Conservation (phyloP, 768 basidiomycete genomes). For the Rhizopogon roseolus region DNA sequence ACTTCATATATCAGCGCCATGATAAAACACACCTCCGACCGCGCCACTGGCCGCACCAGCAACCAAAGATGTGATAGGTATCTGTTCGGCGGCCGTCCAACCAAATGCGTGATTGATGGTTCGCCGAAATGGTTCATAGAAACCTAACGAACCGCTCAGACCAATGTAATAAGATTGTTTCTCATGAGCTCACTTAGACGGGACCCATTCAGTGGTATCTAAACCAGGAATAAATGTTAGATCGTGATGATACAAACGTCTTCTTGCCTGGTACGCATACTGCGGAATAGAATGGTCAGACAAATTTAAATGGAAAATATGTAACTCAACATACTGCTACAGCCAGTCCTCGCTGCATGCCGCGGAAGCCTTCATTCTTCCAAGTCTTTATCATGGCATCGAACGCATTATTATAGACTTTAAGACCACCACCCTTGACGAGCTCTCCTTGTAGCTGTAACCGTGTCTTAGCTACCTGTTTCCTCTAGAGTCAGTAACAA, state of each 20-base stretch:
- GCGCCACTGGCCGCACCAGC: slow-evolving; percentile 91
- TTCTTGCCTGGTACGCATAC: slow-evolving; percentile 87
- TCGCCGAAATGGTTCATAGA: slow-evolving; percentile 90
- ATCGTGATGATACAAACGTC: not conserved
- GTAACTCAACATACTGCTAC: slow-evolving; percentile 64
- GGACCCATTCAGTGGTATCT: slow-evolving; percentile 92
- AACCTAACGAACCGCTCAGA: slow-evolving; percentile 49
- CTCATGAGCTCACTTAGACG: slow-evolving; percentile 57
- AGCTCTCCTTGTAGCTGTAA: slow-evolving; percentile 96
- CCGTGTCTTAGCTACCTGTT: slow-evolving; percentile 82
- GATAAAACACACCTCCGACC: slow-evolving; percentile 65
- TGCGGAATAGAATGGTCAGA: slow-evolving; percentile 25
- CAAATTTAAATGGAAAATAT: slow-evolving; percentile 7
- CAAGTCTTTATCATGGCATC: slow-evolving; percentile 88
- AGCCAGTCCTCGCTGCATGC: slow-evolving; percentile 88
- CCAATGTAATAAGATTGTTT: slow-evolving; percentile 2
- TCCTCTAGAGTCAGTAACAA: not conserved
- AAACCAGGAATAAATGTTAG: not conserved
- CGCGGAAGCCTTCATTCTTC: slow-evolving; percentile 83
- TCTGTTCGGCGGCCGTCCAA: slow-evolving; percentile 54
- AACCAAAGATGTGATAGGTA: slow-evolving; percentile 70
- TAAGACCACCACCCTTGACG: slow-evolving; percentile 60
- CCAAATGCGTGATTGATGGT: slow-evolving; percentile 68
- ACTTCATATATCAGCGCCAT: not conserved
- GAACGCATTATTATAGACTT: slow-evolving; percentile 85